Base-by-base conservation (phyloP, 208 protist species). In the Sergeia podlipaevii region DNA sequence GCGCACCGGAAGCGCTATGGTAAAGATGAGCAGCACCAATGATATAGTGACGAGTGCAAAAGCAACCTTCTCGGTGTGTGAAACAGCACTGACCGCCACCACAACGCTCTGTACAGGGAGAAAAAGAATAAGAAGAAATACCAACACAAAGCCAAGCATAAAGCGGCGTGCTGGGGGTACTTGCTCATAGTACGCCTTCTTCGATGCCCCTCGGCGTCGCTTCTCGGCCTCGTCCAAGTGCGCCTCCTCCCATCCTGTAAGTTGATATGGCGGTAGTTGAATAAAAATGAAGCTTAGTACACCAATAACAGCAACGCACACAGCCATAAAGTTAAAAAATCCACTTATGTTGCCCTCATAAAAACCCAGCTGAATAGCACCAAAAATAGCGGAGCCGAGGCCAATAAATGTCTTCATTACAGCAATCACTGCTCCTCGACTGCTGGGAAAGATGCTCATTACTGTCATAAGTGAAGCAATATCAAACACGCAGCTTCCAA, bases 321-420 rank as follows among this genome's bases (percentile, higher is more conserved):
- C 43, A 0, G 80, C 42, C 48, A 87, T 53, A 39, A 83, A 82
- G 51, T 77, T 80, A 33, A 93, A 89, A 41, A 90, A 88, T 8
- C 49, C 58, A 11, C 44, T 61, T 18, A 70, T 67, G 55, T 68
- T 49, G 17, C 69, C 41, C 26, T 70, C 68, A 34, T 88, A 93
- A 60, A 89, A 89, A 6, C 70, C 86, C 13, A 88, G 57, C 58
- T 86, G 69, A 32, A 88, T 58, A 3, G 65, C 68, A 4, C 80
- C 82, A 24, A 86, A 66, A 36, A 93, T 87, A 5, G 81, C 80
- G 13, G 81, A 85, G n/a, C 86, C 86, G n/a, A 93, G 65, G 8
- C 86, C 86, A 36, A 85, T 79, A 56, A 91, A 90, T 20, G 82
- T 90, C 52, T 93, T 93, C 80, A 89, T 84, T 6, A 93, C 65